Conservation (phyloP, 2,329 filamentous ascomycete species). For the Penicillium griseofulvum region DNA sequence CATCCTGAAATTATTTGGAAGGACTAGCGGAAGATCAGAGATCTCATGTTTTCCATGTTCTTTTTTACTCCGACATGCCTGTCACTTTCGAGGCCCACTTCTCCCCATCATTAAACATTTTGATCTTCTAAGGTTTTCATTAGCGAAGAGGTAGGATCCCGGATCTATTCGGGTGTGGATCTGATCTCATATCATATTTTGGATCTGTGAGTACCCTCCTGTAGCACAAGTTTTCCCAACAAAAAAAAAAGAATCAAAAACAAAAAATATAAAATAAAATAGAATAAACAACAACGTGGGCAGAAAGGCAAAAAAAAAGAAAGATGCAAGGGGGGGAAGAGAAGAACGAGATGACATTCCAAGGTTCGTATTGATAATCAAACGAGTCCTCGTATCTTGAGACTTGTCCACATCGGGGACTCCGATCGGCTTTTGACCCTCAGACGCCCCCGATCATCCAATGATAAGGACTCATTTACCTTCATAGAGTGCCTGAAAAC, state of each 20-base stretch:
- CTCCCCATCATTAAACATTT: not conserved
- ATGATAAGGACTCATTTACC: constrained; percentile 1
- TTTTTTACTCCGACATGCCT: constrained; percentile 4
- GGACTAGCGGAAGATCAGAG: constrained; percentile 4
- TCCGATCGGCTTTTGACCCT: constrained; percentile 13
- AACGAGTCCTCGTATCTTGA: not conserved
- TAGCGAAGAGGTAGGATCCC: not conserved
- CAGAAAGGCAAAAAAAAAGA: not conserved
- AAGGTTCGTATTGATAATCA: no score
- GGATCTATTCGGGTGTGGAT: constrained; percentile 1
- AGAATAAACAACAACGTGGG: not conserved
- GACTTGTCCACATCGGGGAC: constrained; percentile 8
- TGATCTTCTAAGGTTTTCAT: not conserved
- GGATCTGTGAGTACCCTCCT: not conserved
- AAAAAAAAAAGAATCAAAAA: no score
- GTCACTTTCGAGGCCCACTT: not conserved
- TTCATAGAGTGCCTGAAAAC: not conserved
- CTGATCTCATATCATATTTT: constrained; percentile 2
- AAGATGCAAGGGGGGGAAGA: constrained; percentile 8
- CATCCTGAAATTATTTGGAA: constrained; percentile 18
- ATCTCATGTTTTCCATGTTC: not conserved
- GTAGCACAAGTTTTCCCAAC: not conserved
- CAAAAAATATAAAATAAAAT: not conserved
- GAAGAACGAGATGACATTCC: constrained; percentile 13
- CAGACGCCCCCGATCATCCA: constrained; percentile 4